These are phyloP conservation scores for Beauveria brongniartii DNA, from an alignment of 2,329 filamentous ascomycete species.

Conservation along the genomic window DNA sequence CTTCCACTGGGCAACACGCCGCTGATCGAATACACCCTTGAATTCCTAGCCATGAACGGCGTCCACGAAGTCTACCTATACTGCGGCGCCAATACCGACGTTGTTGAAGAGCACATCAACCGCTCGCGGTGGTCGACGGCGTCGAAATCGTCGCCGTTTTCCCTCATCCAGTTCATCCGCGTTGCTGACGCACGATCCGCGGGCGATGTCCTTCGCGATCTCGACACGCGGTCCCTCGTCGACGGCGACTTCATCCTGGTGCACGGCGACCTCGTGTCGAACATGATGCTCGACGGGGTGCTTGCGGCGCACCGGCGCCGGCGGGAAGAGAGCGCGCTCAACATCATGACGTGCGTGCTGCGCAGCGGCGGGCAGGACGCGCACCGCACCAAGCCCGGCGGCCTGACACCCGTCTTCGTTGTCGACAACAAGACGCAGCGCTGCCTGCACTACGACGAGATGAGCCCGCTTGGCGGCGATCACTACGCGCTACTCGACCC, in stretches of 20 bases:
- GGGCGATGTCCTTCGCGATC: constrained; percentile 88
- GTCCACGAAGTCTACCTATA: constrained; percentile 94
- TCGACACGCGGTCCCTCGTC: constrained; percentile 79
- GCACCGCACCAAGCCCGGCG: constrained; percentile 71
- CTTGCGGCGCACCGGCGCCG: constrained; percentile 73
- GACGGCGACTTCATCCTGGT: constrained; percentile 87
- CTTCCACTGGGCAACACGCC: constrained; percentile 88
- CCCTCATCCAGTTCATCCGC: constrained; percentile 73
- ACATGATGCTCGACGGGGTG: constrained; percentile 73
- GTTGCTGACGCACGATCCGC: constrained; percentile 76
- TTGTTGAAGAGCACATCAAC: constrained; percentile 80
- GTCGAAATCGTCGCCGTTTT: constrained; percentile 57
- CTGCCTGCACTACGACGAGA: constrained; percentile 91
- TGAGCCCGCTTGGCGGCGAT: constrained; percentile 58
- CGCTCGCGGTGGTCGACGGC: constrained; percentile 63
- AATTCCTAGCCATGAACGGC: constrained; percentile 89
- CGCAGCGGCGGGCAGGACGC: constrained; percentile 61
- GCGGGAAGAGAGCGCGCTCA: constrained; percentile 77
- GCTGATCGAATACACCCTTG: constrained; percentile 93
- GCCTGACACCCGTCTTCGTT: constrained; percentile 74
- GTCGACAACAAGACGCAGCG: constrained; percentile 72
- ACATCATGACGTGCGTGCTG: constrained; percentile 95
- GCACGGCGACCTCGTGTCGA: constrained; percentile 87
- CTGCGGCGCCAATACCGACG: constrained; percentile 76
- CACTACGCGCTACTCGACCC: constrained; percentile 67